phyloP scores from a whole-genome alignment of 257 asterid species.

The Nicotiana tomentosiformis region DNA sequence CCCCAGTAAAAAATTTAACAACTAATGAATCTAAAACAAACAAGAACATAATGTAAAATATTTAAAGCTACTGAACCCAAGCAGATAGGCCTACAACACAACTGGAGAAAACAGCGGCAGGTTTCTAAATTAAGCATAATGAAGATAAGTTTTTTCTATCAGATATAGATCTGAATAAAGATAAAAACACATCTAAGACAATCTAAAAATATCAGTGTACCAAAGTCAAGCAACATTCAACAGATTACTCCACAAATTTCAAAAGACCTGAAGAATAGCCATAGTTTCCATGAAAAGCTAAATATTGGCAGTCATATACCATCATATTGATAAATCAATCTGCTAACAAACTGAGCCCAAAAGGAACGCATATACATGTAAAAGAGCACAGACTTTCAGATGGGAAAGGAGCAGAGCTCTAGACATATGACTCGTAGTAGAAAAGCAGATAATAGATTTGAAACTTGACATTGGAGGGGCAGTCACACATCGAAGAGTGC shows the following conservation, averaged over 20 bases:
- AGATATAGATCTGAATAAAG: neutral
- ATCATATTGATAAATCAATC: neutral
- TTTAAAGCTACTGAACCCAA: neutral
- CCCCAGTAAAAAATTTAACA: neutral
- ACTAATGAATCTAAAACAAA: neutral
- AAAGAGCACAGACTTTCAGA: neutral
- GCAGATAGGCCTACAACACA: neutral
- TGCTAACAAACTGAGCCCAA: neutral
- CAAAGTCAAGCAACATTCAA: neutral
- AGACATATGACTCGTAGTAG: neutral
- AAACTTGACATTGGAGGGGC: neutral
- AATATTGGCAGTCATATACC: neutral
- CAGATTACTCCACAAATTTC: neutral
- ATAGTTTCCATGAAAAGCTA: neutral
- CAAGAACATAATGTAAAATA: neutral
- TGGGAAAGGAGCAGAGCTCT: neutral
- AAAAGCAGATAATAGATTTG: neutral
- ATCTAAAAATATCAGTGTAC: neutral
- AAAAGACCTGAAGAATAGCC: neutral
- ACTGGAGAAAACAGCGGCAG: neutral
- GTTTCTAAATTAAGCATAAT: neutral
- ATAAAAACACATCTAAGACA: neutral
- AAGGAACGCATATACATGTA: neutral
- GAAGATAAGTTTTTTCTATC: neutral
- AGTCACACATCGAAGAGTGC: neutral